Evolutionary conservation across 805 yeast genomes (phyloP).

Genomic region (Clavispora vitiphila): DNA sequence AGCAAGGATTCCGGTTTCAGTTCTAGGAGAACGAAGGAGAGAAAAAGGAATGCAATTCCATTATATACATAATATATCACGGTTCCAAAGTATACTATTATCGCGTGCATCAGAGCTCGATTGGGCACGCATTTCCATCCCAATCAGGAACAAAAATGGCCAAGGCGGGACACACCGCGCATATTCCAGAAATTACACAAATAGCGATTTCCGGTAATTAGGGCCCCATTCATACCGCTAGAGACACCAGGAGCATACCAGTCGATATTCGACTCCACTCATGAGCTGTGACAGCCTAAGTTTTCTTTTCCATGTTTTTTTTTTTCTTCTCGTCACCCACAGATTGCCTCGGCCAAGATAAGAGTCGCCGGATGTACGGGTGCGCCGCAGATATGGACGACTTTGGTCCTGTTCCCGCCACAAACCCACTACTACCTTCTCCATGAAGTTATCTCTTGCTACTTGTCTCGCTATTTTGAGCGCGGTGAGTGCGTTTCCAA

Average conservation of each 20-base stretch:
- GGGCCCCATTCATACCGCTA: too few relatives aligned
- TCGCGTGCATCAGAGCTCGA: too few relatives aligned
- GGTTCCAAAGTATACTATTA: too few relatives aligned
- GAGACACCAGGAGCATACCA: too few relatives aligned
- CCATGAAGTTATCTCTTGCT: constrained; percentile 16
- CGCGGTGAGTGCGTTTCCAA: constrained; percentile 20
- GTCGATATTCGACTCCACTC: too few relatives aligned
- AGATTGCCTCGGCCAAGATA: too few relatives aligned
- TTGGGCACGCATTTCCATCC: not conserved
- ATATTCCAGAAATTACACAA: not conserved
- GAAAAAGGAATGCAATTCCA: not conserved
- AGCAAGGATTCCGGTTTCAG: constrained; percentile 1
- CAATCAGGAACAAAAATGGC: not conserved
- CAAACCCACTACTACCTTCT: not conserved
- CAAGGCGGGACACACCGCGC: not conserved
- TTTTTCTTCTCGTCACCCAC: too few relatives aligned
- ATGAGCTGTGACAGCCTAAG: too few relatives aligned
- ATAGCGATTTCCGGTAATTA: not conserved
- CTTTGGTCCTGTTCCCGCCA: not conserved
- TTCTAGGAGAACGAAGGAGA: not conserved
- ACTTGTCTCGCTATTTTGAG: constrained; percentile 18
- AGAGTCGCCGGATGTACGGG: not conserved
- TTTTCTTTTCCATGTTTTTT: too few relatives aligned
- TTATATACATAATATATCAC: too few relatives aligned
- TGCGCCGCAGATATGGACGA: not conserved